Conservation (phyloP, 2,329 filamentous ascomycete genomes). For the Diaporthe citrichinensis region DNA sequence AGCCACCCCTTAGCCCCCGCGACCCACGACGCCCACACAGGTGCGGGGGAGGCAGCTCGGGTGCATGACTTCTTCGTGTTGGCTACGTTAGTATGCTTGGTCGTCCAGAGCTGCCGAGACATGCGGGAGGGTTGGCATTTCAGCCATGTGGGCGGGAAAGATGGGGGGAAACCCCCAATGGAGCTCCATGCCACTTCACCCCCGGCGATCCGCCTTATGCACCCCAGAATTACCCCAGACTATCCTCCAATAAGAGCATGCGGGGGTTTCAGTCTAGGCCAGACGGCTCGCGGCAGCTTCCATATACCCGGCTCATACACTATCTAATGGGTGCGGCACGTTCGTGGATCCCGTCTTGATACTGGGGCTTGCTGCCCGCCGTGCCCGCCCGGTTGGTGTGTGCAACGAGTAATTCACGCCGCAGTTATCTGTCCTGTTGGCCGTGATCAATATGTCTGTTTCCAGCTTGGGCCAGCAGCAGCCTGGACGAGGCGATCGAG, state of each 20-base stretch:
- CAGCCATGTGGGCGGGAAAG: conserved; percentile 10
- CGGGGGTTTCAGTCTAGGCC: conserved; percentile 29
- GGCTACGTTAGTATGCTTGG: conserved; percentile 14
- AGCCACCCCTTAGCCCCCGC: conserved; percentile 27
- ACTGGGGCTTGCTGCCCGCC: neutral
- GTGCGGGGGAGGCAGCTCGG: conserved; percentile 12
- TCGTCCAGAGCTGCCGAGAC: conserved; percentile 17
- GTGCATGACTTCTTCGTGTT: conserved; percentile 24
- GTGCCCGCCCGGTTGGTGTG: neutral
- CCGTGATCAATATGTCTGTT: neutral
- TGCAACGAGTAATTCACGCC: neutral
- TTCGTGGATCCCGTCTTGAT: neutral
- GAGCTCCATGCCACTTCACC: conserved; percentile 9
- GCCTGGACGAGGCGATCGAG: neutral
- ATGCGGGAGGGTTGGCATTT: conserved; percentile 13
- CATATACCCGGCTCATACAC: conserved; percentile 14
- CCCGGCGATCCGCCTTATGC: conserved; percentile 3
- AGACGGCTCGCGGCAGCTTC: conserved; percentile 22
- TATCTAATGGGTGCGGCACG: neutral
- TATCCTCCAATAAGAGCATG: conserved; percentile 27
- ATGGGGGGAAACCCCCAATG: neutral
- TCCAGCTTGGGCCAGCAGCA: conserved; percentile 6
- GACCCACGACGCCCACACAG: conserved; percentile 12
- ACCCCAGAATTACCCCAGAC: conserved; percentile 41
- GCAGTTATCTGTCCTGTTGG: conserved; percentile 10